A percentile compares a stretch with the other conserved stretches of the same genome.
Evolutionary conservation across 345 rosid species (phyloP).

Genomic region (Linum trigynum): DNA sequence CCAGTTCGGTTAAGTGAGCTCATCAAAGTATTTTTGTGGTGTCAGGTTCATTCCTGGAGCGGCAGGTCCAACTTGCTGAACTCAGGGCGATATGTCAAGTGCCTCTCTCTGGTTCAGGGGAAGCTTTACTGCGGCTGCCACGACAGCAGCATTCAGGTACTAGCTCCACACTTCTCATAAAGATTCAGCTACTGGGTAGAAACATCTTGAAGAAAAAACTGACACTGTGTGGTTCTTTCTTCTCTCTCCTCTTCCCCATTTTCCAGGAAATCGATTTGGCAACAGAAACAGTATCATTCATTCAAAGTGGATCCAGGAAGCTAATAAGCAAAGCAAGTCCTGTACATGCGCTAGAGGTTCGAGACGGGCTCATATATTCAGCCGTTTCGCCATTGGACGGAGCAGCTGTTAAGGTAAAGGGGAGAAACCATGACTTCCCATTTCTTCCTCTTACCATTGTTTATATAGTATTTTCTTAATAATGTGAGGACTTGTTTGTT

Average conservation of each 20-base stretch:
- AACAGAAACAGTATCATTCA: conserved; percentile 39
- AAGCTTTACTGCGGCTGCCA: conserved; percentile 61
- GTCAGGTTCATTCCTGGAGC: conserved; percentile 56
- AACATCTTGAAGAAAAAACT: background rate
- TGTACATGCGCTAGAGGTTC: conserved; percentile 39
- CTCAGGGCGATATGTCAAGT: conserved; percentile 38
- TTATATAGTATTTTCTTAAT: background rate
- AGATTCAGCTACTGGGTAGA: background rate
- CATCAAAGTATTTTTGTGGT: too few species aligned
- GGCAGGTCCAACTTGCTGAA: conserved; percentile 46
- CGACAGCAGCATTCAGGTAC: conserved; percentile 61
- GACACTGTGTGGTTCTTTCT: background rate
- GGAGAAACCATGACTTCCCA: background rate
- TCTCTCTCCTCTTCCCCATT: background rate
- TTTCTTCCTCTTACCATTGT: background rate
- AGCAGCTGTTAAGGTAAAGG: conserved; percentile 45
- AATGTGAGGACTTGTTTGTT: background rate
- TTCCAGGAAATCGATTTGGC: conserved; percentile 64
- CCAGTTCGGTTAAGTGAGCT: too few species aligned
- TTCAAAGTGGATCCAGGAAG: conserved; percentile 55
- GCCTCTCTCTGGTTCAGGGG: conserved; percentile 45
- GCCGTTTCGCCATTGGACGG: conserved; percentile 51
- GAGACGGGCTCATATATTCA: conserved; percentile 41
- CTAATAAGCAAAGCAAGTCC: conserved; percentile 48
- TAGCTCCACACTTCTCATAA: background rate